Evolutionary conservation across 345 rosid species (phyloP).

Genomic region (Pistacia vera): DNA sequence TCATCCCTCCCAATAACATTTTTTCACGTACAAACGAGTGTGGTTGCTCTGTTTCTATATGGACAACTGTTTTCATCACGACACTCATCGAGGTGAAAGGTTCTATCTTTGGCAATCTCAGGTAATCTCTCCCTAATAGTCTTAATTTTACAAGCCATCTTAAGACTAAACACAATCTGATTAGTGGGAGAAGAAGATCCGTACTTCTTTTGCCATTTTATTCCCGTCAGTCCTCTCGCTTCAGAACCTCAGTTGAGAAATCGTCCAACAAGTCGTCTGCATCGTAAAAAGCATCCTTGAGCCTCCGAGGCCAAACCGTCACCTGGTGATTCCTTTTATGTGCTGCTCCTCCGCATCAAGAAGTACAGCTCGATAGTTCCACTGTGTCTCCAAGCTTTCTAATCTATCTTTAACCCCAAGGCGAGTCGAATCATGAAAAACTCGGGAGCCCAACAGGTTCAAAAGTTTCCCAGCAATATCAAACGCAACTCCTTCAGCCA

Average conservation of each 20-base stretch:
- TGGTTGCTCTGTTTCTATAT: neutral
- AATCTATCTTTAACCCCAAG: too few relatives aligned
- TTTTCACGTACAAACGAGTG: conserved; percentile 1
- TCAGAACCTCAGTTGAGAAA: neutral
- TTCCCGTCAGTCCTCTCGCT: neutral
- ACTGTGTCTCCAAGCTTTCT: too few relatives aligned
- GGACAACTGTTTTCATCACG: neutral
- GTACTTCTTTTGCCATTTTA: neutral
- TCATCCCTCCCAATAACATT: conserved; percentile 6
- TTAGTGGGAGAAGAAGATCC: neutral
- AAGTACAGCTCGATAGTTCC: neutral
- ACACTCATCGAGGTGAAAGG: neutral
- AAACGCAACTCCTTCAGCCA: too few relatives aligned
- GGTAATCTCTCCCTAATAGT: neutral
- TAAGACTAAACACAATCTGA: neutral
- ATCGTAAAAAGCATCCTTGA: neutral
- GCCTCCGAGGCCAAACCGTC: neutral
- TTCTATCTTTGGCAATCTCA: neutral
- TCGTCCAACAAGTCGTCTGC: neutral
- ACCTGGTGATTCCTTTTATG: neutral
- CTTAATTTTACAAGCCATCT: neutral
- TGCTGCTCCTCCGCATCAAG: neutral
- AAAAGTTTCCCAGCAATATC: too few relatives aligned
- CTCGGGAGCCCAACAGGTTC: too few relatives aligned
- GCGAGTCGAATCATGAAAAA: too few relatives aligned